These are phyloP conservation scores for Eucalyptus cloeziana DNA, from an alignment of 345 rosid genomes.

Conservation along the genomic window DNA sequence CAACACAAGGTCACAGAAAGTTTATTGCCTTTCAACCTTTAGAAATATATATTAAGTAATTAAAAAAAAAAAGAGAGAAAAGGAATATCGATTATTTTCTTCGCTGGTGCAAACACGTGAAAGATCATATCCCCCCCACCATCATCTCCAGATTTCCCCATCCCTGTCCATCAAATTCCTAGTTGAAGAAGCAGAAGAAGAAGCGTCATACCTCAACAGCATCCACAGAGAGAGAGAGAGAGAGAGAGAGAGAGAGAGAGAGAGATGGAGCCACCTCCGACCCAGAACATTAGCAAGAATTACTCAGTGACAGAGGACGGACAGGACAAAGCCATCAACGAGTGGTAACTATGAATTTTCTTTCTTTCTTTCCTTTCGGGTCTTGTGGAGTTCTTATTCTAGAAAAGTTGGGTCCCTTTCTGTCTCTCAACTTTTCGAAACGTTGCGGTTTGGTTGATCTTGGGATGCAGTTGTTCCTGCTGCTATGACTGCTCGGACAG, in stretches of 20 bases:
- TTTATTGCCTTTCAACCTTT: neutral
- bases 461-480: slow-evolving; percentile 7
- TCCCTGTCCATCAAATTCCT: neutral
- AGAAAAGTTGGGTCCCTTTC: neutral
- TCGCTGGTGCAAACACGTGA: neutral
- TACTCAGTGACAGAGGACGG: neutral
- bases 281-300: neutral
- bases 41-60: neutral
- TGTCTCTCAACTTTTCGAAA: neutral
- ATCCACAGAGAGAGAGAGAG: neutral
- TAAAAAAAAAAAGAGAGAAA: neutral
- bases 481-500: slow-evolving; percentile 4
- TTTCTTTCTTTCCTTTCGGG: neutral
- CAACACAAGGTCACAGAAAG: neutral
- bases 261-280: slow-evolving; percentile 7
- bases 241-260: neutral
- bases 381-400: neutral
- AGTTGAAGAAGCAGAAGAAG: neutral
- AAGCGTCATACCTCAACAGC: neutral
- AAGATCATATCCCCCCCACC: neutral
- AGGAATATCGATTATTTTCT: neutral
- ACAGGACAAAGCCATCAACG: slow-evolving; percentile 5
- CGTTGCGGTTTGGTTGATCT: neutral
- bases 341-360: neutral
- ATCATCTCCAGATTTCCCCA: neutral